These are phyloP conservation scores for Chaetomium sp. DNA, from an alignment of 2,329 filamentous ascomycete species.

Conservation along the genomic window DNA sequence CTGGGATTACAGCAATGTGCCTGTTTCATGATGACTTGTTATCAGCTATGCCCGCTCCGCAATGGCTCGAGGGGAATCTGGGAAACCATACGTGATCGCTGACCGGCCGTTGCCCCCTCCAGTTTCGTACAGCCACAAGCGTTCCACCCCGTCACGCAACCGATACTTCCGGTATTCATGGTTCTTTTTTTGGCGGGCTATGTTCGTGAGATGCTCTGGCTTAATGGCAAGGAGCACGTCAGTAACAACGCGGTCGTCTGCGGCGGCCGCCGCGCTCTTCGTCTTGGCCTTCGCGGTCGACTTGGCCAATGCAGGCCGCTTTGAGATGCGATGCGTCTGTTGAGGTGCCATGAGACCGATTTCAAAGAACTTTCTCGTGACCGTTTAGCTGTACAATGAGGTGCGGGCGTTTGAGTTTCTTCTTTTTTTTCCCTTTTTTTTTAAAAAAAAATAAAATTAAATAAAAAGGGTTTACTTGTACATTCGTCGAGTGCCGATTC, in stretches of 20 bases:
- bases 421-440: too few species aligned
- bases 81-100: conserved; percentile 3
- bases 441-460: too few species aligned
- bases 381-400: too few species aligned
- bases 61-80: neutral
- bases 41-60: too few species aligned
- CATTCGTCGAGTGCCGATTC: too few species aligned
- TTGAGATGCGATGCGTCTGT: neutral
- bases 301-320: neutral
- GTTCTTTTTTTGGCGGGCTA: conserved; percentile 15
- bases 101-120: conserved; percentile 1
- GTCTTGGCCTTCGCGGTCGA: neutral
- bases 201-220: conserved; percentile 17
- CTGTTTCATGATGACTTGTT: neutral
- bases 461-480: too few species aligned
- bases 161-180: conserved; percentile 16
- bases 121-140: conserved; percentile 13
- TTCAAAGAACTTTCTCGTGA: too few species aligned
- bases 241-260: conserved; percentile 3
- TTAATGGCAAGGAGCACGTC: conserved; percentile 24
- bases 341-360: neutral
- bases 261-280: neutral
- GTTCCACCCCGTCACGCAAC: conserved; percentile 8
- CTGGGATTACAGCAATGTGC: conserved; percentile 11
- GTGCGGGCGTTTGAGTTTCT: too few species aligned